Evolutionary conservation across 345 rosid species (phyloP).

Genomic region (Mangifera indica): DNA sequence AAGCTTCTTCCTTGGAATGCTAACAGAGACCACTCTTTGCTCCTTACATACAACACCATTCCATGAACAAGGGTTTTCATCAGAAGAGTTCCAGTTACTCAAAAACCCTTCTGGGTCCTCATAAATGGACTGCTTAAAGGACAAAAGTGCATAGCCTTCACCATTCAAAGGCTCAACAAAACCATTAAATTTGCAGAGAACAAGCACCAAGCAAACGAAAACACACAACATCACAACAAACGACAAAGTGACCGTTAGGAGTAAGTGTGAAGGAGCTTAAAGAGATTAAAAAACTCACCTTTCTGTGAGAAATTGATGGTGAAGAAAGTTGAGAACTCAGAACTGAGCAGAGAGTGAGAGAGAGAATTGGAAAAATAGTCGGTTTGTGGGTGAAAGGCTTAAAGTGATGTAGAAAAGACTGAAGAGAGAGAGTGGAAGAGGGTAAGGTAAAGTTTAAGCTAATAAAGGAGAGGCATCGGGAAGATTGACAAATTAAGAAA

Average conservation of each 20-base stretch:
- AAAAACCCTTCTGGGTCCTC: slow-evolving; percentile 80
- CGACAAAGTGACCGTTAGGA: slow-evolving; percentile 31
- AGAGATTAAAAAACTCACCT: too few species aligned
- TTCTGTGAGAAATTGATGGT: too few species aligned
- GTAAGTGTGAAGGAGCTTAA: slow-evolving; percentile 24
- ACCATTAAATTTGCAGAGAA: slow-evolving; percentile 36
- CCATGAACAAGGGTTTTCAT: slow-evolving; percentile 77
- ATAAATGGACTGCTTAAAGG: slow-evolving; percentile 60
- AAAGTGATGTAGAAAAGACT: not conserved
- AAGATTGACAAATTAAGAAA: slow-evolving; percentile 27
- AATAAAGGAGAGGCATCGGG: slow-evolving; percentile 14
- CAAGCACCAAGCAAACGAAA: slow-evolving; percentile 26
- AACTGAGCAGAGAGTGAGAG: not conserved
- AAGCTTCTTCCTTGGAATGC: slow-evolving; percentile 84
- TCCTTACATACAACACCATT: slow-evolving; percentile 89
- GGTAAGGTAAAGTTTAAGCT: slow-evolving; percentile 28
- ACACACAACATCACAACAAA: slow-evolving; percentile 32
- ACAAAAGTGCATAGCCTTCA: slow-evolving; percentile 77
- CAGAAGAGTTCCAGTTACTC: slow-evolving; percentile 76
- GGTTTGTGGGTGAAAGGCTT: slow-evolving; percentile 2
- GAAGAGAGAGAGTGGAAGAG: not conserved
- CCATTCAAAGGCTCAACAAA: slow-evolving; percentile 39
- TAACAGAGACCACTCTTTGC: slow-evolving; percentile 65
- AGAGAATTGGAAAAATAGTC: slow-evolving; percentile 15
- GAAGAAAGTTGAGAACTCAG: too few species aligned